phyloP scores from a whole-genome alignment of 1,284 basidiomycete species.

The Cystobasidium slooffiae region DNA sequence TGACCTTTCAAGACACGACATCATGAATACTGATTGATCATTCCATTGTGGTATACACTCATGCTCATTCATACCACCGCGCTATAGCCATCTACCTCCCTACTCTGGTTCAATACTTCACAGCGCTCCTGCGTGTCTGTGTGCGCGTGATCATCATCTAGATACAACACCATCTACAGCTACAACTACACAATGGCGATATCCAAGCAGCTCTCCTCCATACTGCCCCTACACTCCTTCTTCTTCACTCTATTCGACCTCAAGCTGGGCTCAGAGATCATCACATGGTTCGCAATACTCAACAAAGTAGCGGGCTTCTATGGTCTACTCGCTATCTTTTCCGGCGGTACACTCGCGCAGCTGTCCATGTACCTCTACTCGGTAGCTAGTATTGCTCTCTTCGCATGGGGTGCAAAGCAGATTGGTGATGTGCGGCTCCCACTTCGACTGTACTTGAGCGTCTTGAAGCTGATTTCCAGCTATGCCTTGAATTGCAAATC shows the following conservation, averaged over 20 bases:
- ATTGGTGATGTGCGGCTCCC: constrained; percentile 71
- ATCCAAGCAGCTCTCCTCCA: constrained; percentile 14
- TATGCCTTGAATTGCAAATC: no score
- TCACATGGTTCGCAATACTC: constrained; percentile 84
- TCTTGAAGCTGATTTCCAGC: neutral
- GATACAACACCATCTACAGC: neutral
- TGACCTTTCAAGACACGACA: no score
- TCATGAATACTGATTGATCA: no score
- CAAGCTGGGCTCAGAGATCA: constrained; percentile 77
- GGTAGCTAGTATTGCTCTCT: constrained; percentile 74
- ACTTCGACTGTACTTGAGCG: neutral
- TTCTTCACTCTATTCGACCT: constrained; percentile 76
- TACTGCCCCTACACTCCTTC: constrained; percentile 63
- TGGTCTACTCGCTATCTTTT: constrained; percentile 87
- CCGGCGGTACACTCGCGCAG: constrained; percentile 87
- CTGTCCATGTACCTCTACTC: constrained; percentile 93
- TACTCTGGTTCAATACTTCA: no score
- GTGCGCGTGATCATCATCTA: neutral
- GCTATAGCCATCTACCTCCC: no score
- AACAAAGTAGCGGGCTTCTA: constrained; percentile 99
- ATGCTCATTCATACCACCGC: no score
- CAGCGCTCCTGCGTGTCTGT: no score
- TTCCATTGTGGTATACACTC: no score
- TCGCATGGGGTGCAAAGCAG: constrained; percentile 84
- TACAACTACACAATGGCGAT: neutral